These are phyloP conservation scores for Hypoxylon fragiforme DNA, from an alignment of 495 filamentous ascomycete species.

Conservation along the genomic window DNA sequence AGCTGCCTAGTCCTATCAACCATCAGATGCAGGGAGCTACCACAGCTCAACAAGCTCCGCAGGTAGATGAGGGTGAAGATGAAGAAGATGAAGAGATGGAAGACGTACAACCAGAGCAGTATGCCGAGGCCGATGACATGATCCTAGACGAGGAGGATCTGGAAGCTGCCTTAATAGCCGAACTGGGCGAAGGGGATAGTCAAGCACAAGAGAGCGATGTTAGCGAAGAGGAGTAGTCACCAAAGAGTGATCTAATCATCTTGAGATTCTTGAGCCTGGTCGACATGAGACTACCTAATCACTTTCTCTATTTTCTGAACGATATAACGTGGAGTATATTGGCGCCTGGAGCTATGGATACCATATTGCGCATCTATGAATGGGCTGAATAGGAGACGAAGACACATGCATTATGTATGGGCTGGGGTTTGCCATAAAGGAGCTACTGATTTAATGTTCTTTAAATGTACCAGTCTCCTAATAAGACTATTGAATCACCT, in stretches of 20 bases:
- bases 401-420: slow-evolving; percentile 3
- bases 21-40: slow-evolving; percentile 29
- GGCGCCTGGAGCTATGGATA: slow-evolving; percentile 27
- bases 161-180: slow-evolving; percentile 44
- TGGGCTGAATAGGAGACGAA: not conserved
- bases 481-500: no score
- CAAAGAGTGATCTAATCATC: not conserved
- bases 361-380: slow-evolving; percentile 13
- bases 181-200: slow-evolving; percentile 36
- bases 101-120: slow-evolving; percentile 31
- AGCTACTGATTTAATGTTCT: not conserved
- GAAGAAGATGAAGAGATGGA: slow-evolving; percentile 37
- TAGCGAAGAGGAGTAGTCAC: slow-evolving; percentile 43
- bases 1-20: slow-evolving; percentile 41
- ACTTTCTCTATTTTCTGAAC: no score
- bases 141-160: slow-evolving; percentile 40
- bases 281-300: no score
- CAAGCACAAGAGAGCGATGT: slow-evolving; percentile 42
- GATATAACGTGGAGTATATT: no score
- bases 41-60: slow-evolving; percentile 7
- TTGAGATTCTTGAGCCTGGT: no score
- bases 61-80: slow-evolving; percentile 10
- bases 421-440: no score
- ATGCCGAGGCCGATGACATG: slow-evolving; percentile 19
- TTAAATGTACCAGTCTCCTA: no score